A percentile compares a stretch with the other conserved stretches of the same genome.
Conservation (phyloP, 805 yeast genomes). For the Candida maltosa region DNA sequence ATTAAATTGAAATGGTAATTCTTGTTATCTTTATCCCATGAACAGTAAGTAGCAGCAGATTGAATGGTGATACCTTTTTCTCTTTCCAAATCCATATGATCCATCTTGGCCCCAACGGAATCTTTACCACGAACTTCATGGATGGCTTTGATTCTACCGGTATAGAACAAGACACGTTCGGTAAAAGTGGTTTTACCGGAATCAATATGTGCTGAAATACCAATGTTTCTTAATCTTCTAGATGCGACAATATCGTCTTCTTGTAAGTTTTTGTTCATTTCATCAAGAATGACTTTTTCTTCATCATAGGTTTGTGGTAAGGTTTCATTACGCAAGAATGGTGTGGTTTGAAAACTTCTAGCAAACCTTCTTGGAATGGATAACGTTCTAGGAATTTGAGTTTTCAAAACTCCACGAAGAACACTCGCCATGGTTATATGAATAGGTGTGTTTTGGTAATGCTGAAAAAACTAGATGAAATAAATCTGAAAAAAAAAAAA, state of each 20-base stretch:
- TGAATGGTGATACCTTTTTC: conserved; percentile 99
- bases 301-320: conserved; percentile 58
- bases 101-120: conserved; percentile 99
- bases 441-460: not conserved
- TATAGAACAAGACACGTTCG: conserved; percentile 92
- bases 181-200: conserved; percentile 98
- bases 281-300: conserved; percentile 67
- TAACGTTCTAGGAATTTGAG: conserved; percentile 4
- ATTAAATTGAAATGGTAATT: conserved; percentile 88
- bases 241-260: conserved; percentile 52
- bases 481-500: no score
- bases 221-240: conserved; percentile 79
- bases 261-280: conserved; percentile 46
- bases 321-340: conserved; percentile 3
- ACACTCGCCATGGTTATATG: conserved; percentile 9
- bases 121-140: conserved; percentile 97
- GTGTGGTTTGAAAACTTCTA: conserved; percentile 5
- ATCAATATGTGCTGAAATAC: conserved; percentile 97
- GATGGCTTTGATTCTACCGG: conserved; percentile 95
- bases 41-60: conserved; percentile 97
- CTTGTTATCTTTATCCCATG: conserved; percentile 76
- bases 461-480: not conserved
- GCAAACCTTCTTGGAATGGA: conserved; percentile 10
- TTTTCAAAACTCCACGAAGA: conserved; percentile 9
- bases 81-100: conserved; percentile 96